A percentile compares a stretch with the other conserved stretches of the same genome.
These are phyloP conservation scores for Malus hybrid DNA, from an alignment of 331 rosid species.

Conservation along the genomic window DNA sequence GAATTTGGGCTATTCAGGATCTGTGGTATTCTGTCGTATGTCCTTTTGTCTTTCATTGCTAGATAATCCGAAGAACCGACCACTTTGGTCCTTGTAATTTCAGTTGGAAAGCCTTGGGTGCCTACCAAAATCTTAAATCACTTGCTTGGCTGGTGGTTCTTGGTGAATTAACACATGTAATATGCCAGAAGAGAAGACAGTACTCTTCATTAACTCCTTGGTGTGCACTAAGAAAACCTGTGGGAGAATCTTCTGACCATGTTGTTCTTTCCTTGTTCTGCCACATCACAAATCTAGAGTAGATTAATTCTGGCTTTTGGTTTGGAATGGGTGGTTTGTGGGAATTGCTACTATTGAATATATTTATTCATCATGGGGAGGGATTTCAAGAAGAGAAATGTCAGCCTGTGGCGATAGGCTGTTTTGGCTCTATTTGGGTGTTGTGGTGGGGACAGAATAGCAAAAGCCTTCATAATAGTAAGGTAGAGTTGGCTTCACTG, in stretches of 20 bases:
- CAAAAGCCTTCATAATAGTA: background rate
- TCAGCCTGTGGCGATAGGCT: background rate
- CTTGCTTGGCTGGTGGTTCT: background rate
- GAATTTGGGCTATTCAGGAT: background rate
- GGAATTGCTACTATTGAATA: background rate
- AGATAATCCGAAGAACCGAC: background rate
- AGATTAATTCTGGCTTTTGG: background rate
- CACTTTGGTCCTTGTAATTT: background rate
- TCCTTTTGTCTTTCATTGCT: background rate
- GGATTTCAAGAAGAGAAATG: background rate
- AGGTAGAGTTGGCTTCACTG: background rate
- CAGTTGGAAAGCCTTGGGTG: background rate
- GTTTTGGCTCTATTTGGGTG: background rate
- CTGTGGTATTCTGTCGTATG: background rate
- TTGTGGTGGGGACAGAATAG: background rate
- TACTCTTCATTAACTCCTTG: background rate
- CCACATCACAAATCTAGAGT: background rate
- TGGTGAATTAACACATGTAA: background rate
- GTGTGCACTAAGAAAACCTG: background rate
- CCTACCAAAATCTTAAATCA: background rate
- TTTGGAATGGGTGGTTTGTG: background rate
- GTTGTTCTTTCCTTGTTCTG: background rate
- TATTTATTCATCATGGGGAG: background rate
- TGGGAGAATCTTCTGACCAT: background rate
- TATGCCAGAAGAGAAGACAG: background rate